Percentiles rank a stretch among this genome's conserved stretches.
These are phyloP conservation scores for Parascedosporium putredinis DNA, from an alignment of 2,329 filamentous ascomycete species.

Conservation along the genomic window DNA sequence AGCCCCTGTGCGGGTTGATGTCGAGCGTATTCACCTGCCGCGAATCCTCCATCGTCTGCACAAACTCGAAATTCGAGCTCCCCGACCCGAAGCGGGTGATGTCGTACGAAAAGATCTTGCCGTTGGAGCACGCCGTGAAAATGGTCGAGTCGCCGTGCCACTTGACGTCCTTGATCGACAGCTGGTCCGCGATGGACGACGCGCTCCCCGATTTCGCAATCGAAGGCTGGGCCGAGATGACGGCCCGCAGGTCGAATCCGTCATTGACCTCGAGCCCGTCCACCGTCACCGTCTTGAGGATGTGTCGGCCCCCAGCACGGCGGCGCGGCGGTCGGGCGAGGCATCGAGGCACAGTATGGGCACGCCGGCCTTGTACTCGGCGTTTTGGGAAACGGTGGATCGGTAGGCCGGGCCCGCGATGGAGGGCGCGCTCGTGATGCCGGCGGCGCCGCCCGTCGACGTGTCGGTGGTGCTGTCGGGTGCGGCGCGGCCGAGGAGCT, in stretches of 20 bases:
- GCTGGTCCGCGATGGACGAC: constrained; percentile 35
- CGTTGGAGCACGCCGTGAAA: constrained; percentile 53
- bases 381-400: constrained; percentile 45
- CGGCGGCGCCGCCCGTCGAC: constrained; percentile 29
- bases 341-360: constrained; percentile 49
- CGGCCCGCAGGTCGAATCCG: constrained; percentile 45
- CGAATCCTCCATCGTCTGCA: constrained; percentile 50
- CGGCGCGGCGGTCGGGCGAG: constrained; percentile 44
- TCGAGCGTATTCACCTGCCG: constrained; percentile 55
- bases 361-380: constrained; percentile 36
- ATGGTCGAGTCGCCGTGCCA: constrained; percentile 45
- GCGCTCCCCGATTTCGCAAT: constrained; percentile 30
- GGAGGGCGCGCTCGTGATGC: constrained; percentile 32
- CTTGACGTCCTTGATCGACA: constrained; percentile 54
- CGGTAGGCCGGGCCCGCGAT: constrained; percentile 31
- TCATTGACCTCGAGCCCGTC: constrained; percentile 44
- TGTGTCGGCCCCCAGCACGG: constrained; percentile 49
- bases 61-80: constrained; percentile 38
- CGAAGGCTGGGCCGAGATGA: constrained; percentile 39
- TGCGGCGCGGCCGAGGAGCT: constrained; percentile 45
- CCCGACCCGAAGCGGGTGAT: constrained; percentile 37
- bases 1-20: constrained; percentile 48
- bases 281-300: constrained; percentile 49
- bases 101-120: constrained; percentile 56
- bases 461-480: constrained; percentile 36